Evolutionary conservation across 768 basidiomycete species (phyloP).

Genomic region (Crepidotus variabilis): DNA sequence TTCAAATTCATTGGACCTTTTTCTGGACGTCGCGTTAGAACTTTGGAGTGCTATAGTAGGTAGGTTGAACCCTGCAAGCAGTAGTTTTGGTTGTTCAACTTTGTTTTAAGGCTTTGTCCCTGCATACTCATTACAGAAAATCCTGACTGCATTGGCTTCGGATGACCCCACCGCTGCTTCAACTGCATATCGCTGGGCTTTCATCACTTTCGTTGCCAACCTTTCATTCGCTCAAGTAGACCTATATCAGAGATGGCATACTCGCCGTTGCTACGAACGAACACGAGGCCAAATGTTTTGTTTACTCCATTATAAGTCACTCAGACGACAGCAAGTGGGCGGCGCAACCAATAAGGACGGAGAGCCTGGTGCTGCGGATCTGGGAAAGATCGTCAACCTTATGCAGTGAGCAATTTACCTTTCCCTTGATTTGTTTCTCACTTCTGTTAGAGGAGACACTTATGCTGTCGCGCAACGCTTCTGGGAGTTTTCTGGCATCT

Average conservation of each 20-base stretch:
- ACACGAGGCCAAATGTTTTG: constrained; percentile 73
- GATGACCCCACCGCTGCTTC: constrained; percentile 35
- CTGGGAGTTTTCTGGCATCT: constrained; percentile 69
- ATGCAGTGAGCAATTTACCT: constrained; percentile 55
- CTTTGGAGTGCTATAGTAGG: constrained; percentile 57
- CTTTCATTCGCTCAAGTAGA: constrained; percentile 68
- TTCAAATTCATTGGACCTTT: constrained; percentile 68
- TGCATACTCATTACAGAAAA: constrained; percentile 60
- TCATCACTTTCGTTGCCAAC: constrained; percentile 56
- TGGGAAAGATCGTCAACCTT: constrained; percentile 71
- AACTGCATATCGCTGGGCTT: constrained; percentile 55
- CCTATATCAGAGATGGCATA: constrained; percentile 62
- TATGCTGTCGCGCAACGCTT: constrained; percentile 70
- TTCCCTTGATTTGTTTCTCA: constrained; percentile 3
- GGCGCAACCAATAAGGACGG: constrained; percentile 38
- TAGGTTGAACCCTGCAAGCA: constrained; percentile 17
- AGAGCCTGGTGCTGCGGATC: constrained; percentile 44
- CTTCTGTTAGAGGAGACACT: constrained; percentile 52
- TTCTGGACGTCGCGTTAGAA: constrained; percentile 54
- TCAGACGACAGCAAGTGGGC: constrained; percentile 55
- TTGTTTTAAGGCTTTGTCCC: constrained; percentile 53
- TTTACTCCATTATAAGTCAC: constrained; percentile 63
- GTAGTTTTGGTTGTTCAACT: background rate
- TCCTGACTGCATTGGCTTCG: constrained; percentile 46
- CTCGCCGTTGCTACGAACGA: constrained; percentile 65